Conservation (phyloP, 1,139 yeast genomes). For the Spencermartinsiella ligniputridi region DNA sequence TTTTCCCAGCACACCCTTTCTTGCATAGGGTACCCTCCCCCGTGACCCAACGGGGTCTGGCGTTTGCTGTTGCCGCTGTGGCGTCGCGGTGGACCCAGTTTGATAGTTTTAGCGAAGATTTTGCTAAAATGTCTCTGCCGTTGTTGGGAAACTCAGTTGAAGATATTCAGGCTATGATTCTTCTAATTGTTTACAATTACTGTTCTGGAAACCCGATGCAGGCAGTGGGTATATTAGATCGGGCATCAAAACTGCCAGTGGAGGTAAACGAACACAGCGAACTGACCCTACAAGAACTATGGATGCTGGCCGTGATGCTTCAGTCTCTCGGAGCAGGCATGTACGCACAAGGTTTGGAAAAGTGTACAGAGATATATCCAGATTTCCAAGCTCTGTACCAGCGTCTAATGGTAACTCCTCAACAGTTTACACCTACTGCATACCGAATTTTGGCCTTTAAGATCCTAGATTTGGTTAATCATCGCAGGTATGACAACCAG, state of each 20-base stretch:
- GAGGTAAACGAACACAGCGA: neutral
- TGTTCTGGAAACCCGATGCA: neutral
- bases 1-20: neutral
- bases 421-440: neutral
- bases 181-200: neutral
- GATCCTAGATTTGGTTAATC: neutral
- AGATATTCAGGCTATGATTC: neutral
- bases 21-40: neutral
- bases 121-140: neutral
- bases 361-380: neutral
- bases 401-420: neutral
- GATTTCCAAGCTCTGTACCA: neutral
- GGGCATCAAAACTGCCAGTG: neutral
- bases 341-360: neutral
- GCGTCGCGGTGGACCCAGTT: neutral
- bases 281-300: neutral
- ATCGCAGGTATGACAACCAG: neutral
- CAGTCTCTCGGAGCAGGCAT: neutral
- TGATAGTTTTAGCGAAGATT: neutral
- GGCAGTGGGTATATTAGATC: neutral
- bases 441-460: neutral
- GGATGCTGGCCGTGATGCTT: neutral
- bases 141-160: neutral
- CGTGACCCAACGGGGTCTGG: neutral
- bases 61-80: neutral